Conservation (phyloP, 176 grass and related monocot species). For the Chrysopogon serrulatus region DNA sequence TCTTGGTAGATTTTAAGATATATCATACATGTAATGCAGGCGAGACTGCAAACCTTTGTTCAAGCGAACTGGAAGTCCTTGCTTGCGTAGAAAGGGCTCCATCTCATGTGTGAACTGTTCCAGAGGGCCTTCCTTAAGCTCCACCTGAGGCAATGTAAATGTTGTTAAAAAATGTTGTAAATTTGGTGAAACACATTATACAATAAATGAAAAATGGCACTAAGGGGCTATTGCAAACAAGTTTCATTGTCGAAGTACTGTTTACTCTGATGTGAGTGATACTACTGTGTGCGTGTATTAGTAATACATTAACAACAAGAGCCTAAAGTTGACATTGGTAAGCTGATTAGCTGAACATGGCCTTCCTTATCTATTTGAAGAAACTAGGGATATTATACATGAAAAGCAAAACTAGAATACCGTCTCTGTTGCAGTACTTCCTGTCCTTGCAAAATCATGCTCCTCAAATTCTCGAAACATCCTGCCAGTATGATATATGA, state of each 20-base stretch:
- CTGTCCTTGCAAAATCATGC: slow-evolving; percentile 87
- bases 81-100: slow-evolving; percentile 85
- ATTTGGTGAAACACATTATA: neutral
- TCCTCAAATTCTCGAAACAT: slow-evolving; percentile 70
- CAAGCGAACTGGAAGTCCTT: slow-evolving; percentile 86
- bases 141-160: slow-evolving; percentile 41
- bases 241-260: neutral
- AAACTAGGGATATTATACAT: neutral
- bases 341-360: neutral
- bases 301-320: neutral
- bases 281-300: neutral
- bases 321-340: neutral
- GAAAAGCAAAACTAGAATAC: slow-evolving; percentile 27
- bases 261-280: neutral
- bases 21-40: neutral
- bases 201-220: neutral
- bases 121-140: slow-evolving; percentile 90
- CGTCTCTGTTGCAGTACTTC: slow-evolving; percentile 61
- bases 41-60: slow-evolving; percentile 68
- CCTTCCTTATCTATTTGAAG: neutral
- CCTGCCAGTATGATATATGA: slow-evolving; percentile 29
- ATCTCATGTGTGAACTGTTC: slow-evolving; percentile 97
- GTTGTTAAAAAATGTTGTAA: neutral
- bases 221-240: neutral
- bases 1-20: neutral